Evolutionary conservation across 2,329 filamentous ascomycete species (phyloP), one percentile per base, ranked within the genome.

Genomic region (Colletotrichum musae): DNA sequence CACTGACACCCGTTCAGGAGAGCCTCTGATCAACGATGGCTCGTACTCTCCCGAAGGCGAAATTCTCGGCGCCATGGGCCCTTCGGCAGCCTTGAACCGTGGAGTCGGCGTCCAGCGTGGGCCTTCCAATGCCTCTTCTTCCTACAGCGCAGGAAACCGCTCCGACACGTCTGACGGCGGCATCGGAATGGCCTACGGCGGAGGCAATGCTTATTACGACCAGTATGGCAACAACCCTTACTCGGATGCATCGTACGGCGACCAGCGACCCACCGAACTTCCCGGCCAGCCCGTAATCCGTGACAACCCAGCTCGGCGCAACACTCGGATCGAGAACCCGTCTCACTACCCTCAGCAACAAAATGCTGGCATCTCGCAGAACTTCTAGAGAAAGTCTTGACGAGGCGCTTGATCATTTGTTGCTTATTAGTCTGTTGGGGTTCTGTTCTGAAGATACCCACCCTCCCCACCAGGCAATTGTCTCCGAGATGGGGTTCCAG

Each of bases 351-450:
- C 95, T 12, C 94, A 97, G 78, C 94, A 97, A 77, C 94, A 97
- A 84, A 97, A 93, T 75, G 94, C 94, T 47, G 96, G 96, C 68
- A 98, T 99, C 76, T 93, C 96, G 39, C 96, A 98, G 82, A 99
- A 99, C 81, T 99, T 99, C 76, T 98, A 89, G 54, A 43, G 6
- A 36, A 54, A 41, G 47, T 28, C 56, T 28, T 6, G 21, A 13
- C 24, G 36, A 18, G 16, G 47, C 26, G 21, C 41, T 58, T 32
- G 61, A 26, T 32, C 39, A 15, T 66, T 66, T 61, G 56, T 57
- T 60, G 50, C 45, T 51, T 28, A 57, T 21, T 43, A 32, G 67
- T 57, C 62, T 61, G 57, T 26, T 70, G 63, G 63, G 63, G 51
- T 47, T 67, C 57, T 36, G 57, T 70, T 70, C 57, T 24, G 39